Base-by-base conservation (phyloP, 352 stramenopile species). In the Pythium dissimile region DNA sequence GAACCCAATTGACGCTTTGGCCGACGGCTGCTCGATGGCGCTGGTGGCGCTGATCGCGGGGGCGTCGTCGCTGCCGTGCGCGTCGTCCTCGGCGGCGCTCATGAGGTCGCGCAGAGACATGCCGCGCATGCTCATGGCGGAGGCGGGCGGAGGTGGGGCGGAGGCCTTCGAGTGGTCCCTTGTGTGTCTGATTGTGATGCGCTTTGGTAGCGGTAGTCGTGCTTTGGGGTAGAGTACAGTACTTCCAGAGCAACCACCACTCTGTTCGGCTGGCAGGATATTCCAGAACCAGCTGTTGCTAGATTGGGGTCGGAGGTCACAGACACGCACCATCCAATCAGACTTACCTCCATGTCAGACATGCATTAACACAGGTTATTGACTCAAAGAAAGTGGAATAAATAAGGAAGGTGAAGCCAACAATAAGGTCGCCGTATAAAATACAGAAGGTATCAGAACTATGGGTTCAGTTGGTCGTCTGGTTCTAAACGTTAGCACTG, bases 51-150 rank as follows among this genome's bases (percentile, higher is more conserved):
- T 12, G 20, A 8, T 2, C 31, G 24, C 39, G n/a, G 6, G 1
- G 11, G 7, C 39, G n/a, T 15, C 32, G 1, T 44, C 23, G 34
- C 16, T 21, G 15, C 48, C 32, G 21, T 5, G 32, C 21, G 45
- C 28, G 42, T 61, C 59, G 15, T 66, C 52, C 37, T 67, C 53
- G 3, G 43, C 52, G 9, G 59, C 59, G 30, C 56, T 53, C 28
- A 67, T 62, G 31, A 67, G 53, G 38, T 67, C 60, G 53, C 60
- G 60, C 24, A 67, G 41, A 15, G 60, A 67, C 26, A 67, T 50
- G 1, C 60, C 60, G 30, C 45, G 52, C 52, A 58, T 67, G 20
- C 35, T 60, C 23, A 37, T 60, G 1, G 12, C 18, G 13, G 4
- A 16, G 5, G 8, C 30, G 18, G 2, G 45, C 21, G 16, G 47